A percentile compares a stretch with the other conserved stretches of the same genome.
Evolutionary conservation across 139 green algal species (phyloP).

Genomic region (Axilococcus clingmanii): DNA sequence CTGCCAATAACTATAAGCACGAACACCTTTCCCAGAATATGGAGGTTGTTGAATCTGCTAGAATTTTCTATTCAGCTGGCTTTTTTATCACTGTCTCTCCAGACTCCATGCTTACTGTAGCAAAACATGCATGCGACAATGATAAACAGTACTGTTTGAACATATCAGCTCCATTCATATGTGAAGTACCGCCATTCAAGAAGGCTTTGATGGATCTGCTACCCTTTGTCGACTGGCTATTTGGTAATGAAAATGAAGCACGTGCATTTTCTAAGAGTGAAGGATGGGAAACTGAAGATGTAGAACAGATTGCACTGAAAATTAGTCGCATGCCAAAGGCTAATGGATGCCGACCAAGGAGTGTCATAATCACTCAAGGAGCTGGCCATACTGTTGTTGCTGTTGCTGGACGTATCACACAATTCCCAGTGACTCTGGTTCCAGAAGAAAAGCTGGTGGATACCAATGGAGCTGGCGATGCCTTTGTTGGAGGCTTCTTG

Average conservation of each 20-base stretch:
- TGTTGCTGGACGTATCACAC: constrained; percentile 45
- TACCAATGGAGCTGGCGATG: constrained; percentile 93
- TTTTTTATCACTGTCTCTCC: constrained; percentile 98
- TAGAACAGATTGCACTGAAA: constrained; percentile 78
- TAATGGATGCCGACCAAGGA: constrained; percentile 58
- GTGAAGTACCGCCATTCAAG: constrained; percentile 88
- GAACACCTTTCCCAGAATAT: constrained; percentile 75
- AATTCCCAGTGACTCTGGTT: constrained; percentile 51
- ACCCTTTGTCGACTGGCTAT: constrained; percentile 91
- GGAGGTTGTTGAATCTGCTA: constrained; percentile 72
- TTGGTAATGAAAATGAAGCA: constrained; percentile 96
- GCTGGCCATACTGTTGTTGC: constrained; percentile 82
- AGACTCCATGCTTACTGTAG: constrained; percentile 72
- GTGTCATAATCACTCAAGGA: constrained; percentile 93
- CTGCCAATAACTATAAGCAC: constrained; percentile 98
- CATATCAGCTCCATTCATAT: constrained; percentile 92
- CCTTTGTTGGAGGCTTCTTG: constrained; percentile 97
- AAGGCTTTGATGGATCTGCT: constrained; percentile 66
- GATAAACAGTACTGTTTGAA: constrained; percentile 90
- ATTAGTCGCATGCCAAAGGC: constrained; percentile 72
- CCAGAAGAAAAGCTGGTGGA: constrained; percentile 86
- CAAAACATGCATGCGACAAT: constrained; percentile 73
- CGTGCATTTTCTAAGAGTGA: constrained; percentile 81
- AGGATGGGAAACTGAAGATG: constrained; percentile 74
- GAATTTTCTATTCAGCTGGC: constrained; percentile 85